phyloP scores from a whole-genome alignment of 2,329 filamentous ascomycete genomes.

The Coccinonectria pachysandricola region DNA sequence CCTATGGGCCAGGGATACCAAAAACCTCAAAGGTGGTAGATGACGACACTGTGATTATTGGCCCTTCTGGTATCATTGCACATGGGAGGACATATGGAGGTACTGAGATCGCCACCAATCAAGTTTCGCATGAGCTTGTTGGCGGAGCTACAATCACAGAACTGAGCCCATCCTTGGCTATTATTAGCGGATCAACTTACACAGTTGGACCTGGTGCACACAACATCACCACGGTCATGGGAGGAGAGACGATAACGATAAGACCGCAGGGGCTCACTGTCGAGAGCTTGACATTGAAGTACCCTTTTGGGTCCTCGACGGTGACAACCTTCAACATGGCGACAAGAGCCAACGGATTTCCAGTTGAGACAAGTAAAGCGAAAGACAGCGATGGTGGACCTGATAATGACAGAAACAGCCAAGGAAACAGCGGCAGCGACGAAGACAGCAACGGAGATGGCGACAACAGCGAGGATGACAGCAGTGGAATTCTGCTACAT shows the following conservation, averaged over 20 bases:
- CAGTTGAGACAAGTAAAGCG: conserved; percentile 17
- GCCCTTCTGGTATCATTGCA: conserved; percentile 32
- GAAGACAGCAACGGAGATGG: conserved; percentile 9
- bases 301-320: conserved; percentile 35
- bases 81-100: conserved; percentile 35
- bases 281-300: conserved; percentile 33
- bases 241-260: conserved; percentile 41
- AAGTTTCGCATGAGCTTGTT: conserved; percentile 35
- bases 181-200: conserved; percentile 41
- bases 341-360: conserved; percentile 12
- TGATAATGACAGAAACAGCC: no score
- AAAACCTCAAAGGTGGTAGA: conserved; percentile 31
- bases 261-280: conserved; percentile 40
- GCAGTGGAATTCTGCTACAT: conserved; percentile 4
- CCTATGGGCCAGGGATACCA: conserved; percentile 29
- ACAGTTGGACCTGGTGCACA: conserved; percentile 36
- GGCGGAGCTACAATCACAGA: conserved; percentile 44
- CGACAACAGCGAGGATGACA: conserved; percentile 17
- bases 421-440: no score
- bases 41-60: conserved; percentile 42
- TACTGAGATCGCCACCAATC: conserved; percentile 20
- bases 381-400: conserved; percentile 9
- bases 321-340: conserved; percentile 30
- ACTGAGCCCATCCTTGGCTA: conserved; percentile 35
- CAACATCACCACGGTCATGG: conserved; percentile 35